Evolutionary conservation across 352 stramenopile species (phyloP), one percentile per base, ranked within the genome.

Genomic region (Phytophthora podocarpi): DNA sequence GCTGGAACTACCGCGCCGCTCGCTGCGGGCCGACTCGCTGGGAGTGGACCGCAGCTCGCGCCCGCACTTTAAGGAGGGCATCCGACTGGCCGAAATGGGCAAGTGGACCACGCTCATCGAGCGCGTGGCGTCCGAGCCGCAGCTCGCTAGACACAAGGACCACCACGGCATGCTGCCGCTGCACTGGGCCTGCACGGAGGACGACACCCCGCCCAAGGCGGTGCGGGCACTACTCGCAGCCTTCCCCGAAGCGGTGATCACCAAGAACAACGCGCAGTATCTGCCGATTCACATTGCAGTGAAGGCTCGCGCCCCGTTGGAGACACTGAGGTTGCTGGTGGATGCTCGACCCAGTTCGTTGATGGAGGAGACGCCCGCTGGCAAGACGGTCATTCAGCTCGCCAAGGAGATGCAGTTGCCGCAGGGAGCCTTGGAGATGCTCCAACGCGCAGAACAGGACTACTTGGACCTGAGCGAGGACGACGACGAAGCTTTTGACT

Each of bases 151-250:
- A 20, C 83, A 93, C 59, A 85, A 86, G 32, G 85, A 95, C 65
- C 85, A 92, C 51, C 85, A 95, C 58, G 85, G 85, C 28, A 94
- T 94, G 85, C 57, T 93, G 57, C 85, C 85, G 32, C 64, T 94
- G 18, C 85, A 94, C 67, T 94, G 85, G 85, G 85, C 85, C 20
- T 94, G 85, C 42, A 92, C 83, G 0, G 85, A 95, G 61, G 69
- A 90, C 57, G 82, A 95, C 52, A 83, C 85, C n/a, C 78, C 81
- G 3, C 51, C 81, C 4, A 75, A 68, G 12, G 80, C 85, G 3
- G 70, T 95, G 45, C 63, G 72, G 0, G 78, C 82, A 40, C 68
- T 95, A 34, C 74, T 95, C 10, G 59, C 80, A 13, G 85, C 82
- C 5, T 95, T 85, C n/a, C 85, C 85, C 0, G 80, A 91, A 40